Conservation (phyloP, 1,139 yeast genomes). For the Debaryomyces nepalensis region DNA sequence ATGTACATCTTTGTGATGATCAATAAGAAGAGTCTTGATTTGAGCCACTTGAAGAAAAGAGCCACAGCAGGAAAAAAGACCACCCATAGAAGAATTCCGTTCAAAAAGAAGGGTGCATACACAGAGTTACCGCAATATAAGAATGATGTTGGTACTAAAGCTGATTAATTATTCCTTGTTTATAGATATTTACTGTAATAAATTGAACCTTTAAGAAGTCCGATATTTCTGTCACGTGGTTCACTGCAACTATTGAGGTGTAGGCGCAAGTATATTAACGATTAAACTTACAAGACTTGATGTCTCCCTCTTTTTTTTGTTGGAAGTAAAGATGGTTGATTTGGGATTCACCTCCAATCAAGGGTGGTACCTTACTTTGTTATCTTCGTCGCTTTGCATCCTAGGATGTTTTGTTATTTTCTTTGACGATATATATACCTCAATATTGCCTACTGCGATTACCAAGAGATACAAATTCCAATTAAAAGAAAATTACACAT, state of each 20-base stretch:
- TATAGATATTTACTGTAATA: constrained; percentile 2
- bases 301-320: no score
- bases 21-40: constrained; percentile 51
- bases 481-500: constrained; percentile 61
- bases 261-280: no score
- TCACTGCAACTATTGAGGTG: constrained; percentile 3
- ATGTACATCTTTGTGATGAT: constrained; percentile 66
- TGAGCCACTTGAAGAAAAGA: constrained; percentile 54
- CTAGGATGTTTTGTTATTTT: constrained; percentile 62
- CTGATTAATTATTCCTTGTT: constrained; percentile 9
- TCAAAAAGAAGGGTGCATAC: constrained; percentile 28
- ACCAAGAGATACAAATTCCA: constrained; percentile 53
- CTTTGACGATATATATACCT: constrained; percentile 50
- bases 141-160: constrained; percentile 12
- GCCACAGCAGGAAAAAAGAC: constrained; percentile 50
- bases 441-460: constrained; percentile 43
- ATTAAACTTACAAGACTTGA: no score
- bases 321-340: constrained; percentile 10
- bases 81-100: constrained; percentile 37
- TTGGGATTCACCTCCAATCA: constrained; percentile 21
- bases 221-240: constrained; percentile 4
- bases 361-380: constrained; percentile 62
- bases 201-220: neutral
- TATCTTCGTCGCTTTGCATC: constrained; percentile 62
- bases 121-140: constrained; percentile 36